These are phyloP conservation scores for Trichophyton schoenleinii DNA, from an alignment of 2,329 filamentous ascomycete species.

Conservation along the genomic window DNA sequence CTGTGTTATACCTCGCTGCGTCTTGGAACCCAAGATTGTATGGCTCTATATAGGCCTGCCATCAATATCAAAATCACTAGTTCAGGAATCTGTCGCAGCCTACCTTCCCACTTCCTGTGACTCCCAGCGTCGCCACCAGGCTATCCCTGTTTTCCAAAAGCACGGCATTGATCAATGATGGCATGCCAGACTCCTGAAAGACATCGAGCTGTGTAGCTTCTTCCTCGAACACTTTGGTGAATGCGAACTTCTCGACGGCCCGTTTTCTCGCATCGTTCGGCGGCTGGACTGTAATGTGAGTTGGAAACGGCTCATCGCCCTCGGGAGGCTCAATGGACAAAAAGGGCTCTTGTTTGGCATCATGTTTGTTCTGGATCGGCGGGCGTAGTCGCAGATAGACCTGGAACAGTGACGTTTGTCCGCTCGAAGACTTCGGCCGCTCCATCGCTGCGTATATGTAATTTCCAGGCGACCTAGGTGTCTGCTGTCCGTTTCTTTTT, in stretches of 20 bases:
- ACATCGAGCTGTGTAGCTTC: conserved; percentile 71
- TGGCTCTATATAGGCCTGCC: conserved; percentile 54
- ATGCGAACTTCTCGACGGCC: conserved; percentile 85
- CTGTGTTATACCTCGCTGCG: conserved; percentile 80
- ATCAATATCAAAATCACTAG: background rate
- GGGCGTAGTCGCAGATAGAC: conserved; percentile 78
- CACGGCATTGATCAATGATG: conserved; percentile 67
- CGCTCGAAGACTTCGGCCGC: conserved; percentile 29
- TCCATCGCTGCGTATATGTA: background rate
- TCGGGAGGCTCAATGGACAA: conserved; percentile 57
- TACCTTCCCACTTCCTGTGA: conserved; percentile 94
- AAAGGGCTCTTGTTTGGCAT: conserved; percentile 25
- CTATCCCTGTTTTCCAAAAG: conserved; percentile 77
- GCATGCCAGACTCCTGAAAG: conserved; percentile 66
- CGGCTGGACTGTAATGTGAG: conserved; percentile 65
- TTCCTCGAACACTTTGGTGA: conserved; percentile 88
- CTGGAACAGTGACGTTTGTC: conserved; percentile 56
- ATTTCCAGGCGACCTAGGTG: background rate
- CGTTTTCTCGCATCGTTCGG: conserved; percentile 71
- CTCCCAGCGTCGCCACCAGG: conserved; percentile 77
- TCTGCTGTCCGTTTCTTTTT: background rate
- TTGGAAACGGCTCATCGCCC: conserved; percentile 37
- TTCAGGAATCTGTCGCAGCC: conserved; percentile 5
- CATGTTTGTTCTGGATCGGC: conserved; percentile 32
- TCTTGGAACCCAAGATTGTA: conserved; percentile 80